Evolutionary conservation across 305 asterid genomes (phyloP).

Genomic region (Salvia sclarea): DNA sequence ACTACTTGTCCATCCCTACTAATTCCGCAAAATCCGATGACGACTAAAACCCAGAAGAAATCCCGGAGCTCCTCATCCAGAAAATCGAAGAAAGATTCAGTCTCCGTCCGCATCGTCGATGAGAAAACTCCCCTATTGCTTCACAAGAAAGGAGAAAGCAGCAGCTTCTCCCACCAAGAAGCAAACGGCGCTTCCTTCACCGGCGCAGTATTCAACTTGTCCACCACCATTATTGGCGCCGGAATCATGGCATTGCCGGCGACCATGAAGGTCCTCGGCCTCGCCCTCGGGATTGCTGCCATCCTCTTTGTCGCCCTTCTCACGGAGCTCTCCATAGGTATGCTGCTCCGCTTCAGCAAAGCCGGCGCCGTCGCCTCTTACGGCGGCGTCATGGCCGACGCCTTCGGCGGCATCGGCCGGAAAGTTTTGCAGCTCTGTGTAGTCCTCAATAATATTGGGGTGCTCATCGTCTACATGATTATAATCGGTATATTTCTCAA

Average conservation of each 20-base stretch:
- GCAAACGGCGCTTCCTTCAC: constrained; percentile 51
- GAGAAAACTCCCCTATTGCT: constrained; percentile 42
- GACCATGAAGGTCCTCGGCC: constrained; percentile 63
- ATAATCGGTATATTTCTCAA: constrained; percentile 47
- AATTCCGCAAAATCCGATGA: constrained; percentile 26
- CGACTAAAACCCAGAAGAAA: constrained; percentile 28
- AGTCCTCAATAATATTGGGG: constrained; percentile 56
- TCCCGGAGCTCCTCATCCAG: not conserved
- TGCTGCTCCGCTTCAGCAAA: constrained; percentile 48
- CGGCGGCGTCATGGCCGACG: constrained; percentile 56
- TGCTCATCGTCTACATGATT: constrained; percentile 62
- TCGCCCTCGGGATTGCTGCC: constrained; percentile 44
- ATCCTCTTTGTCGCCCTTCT: constrained; percentile 49
- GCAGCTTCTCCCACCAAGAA: constrained; percentile 32
- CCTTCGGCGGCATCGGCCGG: constrained; percentile 52
- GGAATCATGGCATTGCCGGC: constrained; percentile 77
- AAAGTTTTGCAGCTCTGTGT: constrained; percentile 48
- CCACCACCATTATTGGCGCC: constrained; percentile 66
- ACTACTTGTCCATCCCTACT: not conserved
- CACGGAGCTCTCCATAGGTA: constrained; percentile 43
- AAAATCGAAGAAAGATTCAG: constrained; percentile 31
- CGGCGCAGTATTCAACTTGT: constrained; percentile 61
- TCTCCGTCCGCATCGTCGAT: constrained; percentile 28
- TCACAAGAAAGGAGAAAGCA: constrained; percentile 30
- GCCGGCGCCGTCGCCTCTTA: constrained; percentile 48